phyloP scores from a whole-genome alignment of 2,329 filamentous ascomycete genomes.

The Cercospora zeae-maydis region DNA sequence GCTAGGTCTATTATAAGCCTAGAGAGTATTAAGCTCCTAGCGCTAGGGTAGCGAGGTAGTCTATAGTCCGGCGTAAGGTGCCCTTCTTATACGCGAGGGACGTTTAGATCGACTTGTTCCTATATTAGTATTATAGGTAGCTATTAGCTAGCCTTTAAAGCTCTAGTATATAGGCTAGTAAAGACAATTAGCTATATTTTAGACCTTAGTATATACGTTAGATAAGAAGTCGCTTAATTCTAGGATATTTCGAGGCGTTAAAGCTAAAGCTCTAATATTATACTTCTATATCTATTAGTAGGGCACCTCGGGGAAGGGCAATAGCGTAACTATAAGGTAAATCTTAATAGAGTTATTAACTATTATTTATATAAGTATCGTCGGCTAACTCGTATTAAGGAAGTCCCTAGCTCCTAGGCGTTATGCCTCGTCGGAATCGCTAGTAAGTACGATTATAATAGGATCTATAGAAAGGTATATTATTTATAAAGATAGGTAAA shows the following conservation, averaged over 20 bases:
- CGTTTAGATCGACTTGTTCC: neutral
- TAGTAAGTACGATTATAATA: neutral
- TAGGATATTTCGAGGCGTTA: neutral
- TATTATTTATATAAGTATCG: neutral
- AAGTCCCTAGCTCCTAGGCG: neutral
- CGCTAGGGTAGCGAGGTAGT: neutral
- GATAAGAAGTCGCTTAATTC: neutral
- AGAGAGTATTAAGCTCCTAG: neutral
- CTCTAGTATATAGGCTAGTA: neutral
- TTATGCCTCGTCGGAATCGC: neutral
- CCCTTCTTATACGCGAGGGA: neutral
- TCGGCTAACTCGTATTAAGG: neutral
- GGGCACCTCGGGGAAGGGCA: neutral
- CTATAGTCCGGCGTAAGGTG: neutral
- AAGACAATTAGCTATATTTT: neutral
- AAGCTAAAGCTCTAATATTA: neutral
- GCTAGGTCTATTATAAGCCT: neutral
- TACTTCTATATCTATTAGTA: neutral
- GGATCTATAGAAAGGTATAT: neutral
- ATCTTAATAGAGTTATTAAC: neutral
- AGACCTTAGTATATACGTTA: neutral
- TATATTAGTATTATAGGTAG: neutral
- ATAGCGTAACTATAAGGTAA: neutral
- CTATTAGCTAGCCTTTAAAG: neutral
- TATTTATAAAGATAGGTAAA: neutral